These are phyloP conservation scores for Brassica hybrid DNA, from an alignment of 441 rosid species.

Conservation along the genomic window DNA sequence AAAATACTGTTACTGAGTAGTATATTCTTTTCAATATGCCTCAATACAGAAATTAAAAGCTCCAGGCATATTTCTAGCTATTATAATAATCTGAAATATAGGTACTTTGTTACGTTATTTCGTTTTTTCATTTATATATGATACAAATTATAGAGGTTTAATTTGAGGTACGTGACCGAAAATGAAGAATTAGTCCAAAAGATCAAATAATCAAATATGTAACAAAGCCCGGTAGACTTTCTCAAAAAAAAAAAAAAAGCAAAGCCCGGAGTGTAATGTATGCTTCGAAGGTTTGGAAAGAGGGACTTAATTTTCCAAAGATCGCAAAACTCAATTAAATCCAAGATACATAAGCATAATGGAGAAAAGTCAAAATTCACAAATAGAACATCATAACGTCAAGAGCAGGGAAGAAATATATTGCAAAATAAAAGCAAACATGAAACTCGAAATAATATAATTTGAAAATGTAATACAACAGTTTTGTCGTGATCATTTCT, in stretches of 20 bases:
- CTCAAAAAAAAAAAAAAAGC: too few species aligned
- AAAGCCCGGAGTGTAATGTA: not conserved
- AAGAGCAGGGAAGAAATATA: too few species aligned
- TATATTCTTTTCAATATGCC: not conserved
- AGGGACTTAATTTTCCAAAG: not conserved
- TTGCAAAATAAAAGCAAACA: too few species aligned
- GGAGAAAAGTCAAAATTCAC: too few species aligned
- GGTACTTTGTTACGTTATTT: too few species aligned
- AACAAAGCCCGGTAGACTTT: not conserved
- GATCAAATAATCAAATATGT: not conserved
- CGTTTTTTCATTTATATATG: too few species aligned
- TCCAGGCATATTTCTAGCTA: too few species aligned
- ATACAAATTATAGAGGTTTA: too few species aligned
- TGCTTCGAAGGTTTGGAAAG: not conserved
- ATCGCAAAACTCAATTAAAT: not conserved
- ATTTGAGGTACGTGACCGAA: not conserved
- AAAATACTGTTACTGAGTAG: not conserved
- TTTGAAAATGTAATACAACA: not conserved
- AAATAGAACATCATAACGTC: too few species aligned
- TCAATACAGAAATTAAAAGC: too few species aligned
- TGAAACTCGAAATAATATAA: too few species aligned
- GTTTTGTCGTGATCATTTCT: constrained; percentile 7
- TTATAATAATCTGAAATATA: too few species aligned
- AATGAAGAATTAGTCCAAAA: not conserved
- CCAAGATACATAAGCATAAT: not conserved